phyloP scores from a whole-genome alignment of 2,329 filamentous ascomycete species.

The Aureobasidium sp. region DNA sequence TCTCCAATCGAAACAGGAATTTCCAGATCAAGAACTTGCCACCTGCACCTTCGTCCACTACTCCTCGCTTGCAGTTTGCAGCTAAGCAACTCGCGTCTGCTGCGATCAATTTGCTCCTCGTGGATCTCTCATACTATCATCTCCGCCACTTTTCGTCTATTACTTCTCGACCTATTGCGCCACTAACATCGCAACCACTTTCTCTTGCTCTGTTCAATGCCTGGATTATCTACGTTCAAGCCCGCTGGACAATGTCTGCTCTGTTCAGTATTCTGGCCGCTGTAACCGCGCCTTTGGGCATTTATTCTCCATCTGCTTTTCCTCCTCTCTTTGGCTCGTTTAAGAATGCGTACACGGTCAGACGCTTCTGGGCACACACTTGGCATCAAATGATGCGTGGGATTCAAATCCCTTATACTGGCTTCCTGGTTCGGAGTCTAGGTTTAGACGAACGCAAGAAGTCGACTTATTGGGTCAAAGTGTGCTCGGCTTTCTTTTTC shows the following conservation, averaged over 20 bases:
- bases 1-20: not conserved
- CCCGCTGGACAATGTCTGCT: not conserved
- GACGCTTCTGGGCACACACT: not conserved
- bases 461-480: not conserved
- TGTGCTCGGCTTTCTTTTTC: not conserved
- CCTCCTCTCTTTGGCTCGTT: not conserved
- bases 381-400: not conserved
- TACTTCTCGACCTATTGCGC: not conserved
- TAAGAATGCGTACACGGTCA: not conserved
- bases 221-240: slow-evolving; percentile 5
- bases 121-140: not conserved
- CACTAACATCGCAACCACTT: not conserved
- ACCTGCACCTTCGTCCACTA: not conserved
- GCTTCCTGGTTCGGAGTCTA: not conserved
- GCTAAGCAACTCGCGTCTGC: not conserved
- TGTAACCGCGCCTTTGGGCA: not conserved
- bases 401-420: not conserved
- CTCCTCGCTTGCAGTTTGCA: not conserved
- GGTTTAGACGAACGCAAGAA: not conserved
- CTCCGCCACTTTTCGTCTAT: not conserved
- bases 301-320: not conserved
- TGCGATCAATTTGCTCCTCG: not conserved
- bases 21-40: not conserved
- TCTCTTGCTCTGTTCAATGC: not conserved
- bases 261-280: not conserved